These are phyloP conservation scores for Ambrosia hybrid DNA, from an alignment of 140 eudicot genomes.

Conservation along the genomic window DNA sequence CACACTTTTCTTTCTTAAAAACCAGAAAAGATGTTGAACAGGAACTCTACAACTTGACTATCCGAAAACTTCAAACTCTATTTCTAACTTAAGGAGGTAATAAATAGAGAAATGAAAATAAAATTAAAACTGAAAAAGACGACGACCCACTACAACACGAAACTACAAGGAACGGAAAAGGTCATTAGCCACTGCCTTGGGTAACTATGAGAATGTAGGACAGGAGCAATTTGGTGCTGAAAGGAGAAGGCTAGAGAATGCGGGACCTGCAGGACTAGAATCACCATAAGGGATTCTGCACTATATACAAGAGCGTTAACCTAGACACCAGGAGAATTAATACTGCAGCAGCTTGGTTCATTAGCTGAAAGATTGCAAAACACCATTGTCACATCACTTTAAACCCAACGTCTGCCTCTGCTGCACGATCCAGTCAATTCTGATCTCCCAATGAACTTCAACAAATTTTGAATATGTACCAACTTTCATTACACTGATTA, in stretches of 20 bases:
- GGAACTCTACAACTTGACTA: constrained; percentile 34
- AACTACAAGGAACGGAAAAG: constrained; percentile 30
- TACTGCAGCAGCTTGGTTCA: constrained; percentile 13
- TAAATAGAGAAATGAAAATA: constrained; percentile 7
- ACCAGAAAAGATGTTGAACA: constrained; percentile 61
- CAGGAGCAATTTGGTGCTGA: constrained; percentile 13
- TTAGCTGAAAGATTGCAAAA: constrained; percentile 15
- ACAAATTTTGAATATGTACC: constrained; percentile 22
- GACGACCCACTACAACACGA: background rate
- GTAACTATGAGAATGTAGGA: constrained; percentile 14
- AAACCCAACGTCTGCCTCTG: constrained; percentile 11
- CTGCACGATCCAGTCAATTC: constrained; percentile 6
- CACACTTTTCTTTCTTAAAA: constrained; percentile 57
- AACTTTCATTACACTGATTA: constrained; percentile 8
- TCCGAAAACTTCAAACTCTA: constrained; percentile 29
- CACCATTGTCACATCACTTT: constrained; percentile 1
- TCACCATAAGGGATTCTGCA: constrained; percentile 36
- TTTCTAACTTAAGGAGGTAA: constrained; percentile 3
- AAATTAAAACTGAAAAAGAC: constrained; percentile 11
- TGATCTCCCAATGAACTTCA: constrained; percentile 10
- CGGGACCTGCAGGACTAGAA: constrained; percentile 16
- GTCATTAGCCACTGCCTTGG: constrained; percentile 31
- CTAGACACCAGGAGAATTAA: constrained; percentile 17
- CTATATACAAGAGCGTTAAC: constrained; percentile 45
- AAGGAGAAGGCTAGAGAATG: constrained; percentile 15